A percentile compares a stretch with the other conserved stretches of the same genome.
Evolutionary conservation across 306 rosid species (phyloP).

Genomic region (Trifolium repens): DNA sequence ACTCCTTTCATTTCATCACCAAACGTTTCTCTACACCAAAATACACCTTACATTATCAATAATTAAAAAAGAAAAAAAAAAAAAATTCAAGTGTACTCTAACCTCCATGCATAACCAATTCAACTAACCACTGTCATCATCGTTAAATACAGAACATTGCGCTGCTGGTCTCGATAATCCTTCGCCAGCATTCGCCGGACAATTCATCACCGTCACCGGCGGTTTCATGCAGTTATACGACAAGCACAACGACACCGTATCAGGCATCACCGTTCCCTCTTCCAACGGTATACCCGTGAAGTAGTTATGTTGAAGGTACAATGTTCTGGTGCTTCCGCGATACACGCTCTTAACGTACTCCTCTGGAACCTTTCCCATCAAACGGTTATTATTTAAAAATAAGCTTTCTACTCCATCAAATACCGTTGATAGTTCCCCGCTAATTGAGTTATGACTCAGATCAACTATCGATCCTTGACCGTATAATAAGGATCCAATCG

Average conservation of each 20-base stretch:
- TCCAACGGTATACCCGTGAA: slow-evolving; percentile 49
- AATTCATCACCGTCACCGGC: slow-evolving; percentile 48
- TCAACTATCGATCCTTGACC: slow-evolving; percentile 67
- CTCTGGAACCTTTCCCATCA: slow-evolving; percentile 61
- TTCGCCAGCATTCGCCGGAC: slow-evolving; percentile 64
- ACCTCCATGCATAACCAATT: neutral
- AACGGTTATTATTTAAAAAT: slow-evolving; percentile 71
- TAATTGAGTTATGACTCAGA: slow-evolving; percentile 64
- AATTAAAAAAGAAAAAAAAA: neutral
- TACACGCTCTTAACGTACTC: slow-evolving; percentile 64
- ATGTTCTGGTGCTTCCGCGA: slow-evolving; percentile 63
- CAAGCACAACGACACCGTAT: slow-evolving; percentile 67
- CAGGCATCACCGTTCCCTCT: slow-evolving; percentile 53
- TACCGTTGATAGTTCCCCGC: slow-evolving; percentile 57
- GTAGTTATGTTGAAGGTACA: slow-evolving; percentile 78
- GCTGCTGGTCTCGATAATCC: slow-evolving; percentile 56
- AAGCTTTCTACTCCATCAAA: slow-evolving; percentile 66
- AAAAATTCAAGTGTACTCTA: neutral
- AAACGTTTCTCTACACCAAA: neutral
- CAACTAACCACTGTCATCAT: neutral
- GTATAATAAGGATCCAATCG: slow-evolving; percentile 40
- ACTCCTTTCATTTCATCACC: neutral
- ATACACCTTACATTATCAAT: slow-evolving; percentile 11
- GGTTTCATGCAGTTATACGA: slow-evolving; percentile 74
- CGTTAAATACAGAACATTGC: slow-evolving; percentile 57